A percentile compares a stretch with the other conserved stretches of the same genome.
phyloP scores from a whole-genome alignment of 1,284 basidiomycete species.

The Apiotrichum akiyoshidainum region DNA sequence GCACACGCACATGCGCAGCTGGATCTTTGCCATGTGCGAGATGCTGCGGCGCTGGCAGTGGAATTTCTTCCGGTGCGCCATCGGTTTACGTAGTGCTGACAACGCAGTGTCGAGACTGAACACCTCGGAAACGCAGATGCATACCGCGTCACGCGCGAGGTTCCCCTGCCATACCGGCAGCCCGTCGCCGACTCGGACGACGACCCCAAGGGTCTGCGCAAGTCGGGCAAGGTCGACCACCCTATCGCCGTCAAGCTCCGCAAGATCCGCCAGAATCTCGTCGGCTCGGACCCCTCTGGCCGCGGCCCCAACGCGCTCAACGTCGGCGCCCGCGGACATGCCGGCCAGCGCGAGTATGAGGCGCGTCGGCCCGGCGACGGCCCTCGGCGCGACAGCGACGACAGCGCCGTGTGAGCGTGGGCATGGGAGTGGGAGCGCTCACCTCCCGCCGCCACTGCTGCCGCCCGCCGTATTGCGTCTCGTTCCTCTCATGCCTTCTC shows the following conservation, averaged over 20 bases:
- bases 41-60: slow-evolving; percentile 79
- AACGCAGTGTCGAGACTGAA: slow-evolving; percentile 48
- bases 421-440: not conserved
- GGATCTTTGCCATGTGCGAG: slow-evolving; percentile 70
- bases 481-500: too few species aligned
- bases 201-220: slow-evolving; percentile 12
- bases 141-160: slow-evolving; percentile 39
- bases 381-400: not conserved
- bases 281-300: slow-evolving; percentile 14
- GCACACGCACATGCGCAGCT: slow-evolving; percentile 60
- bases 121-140: slow-evolving; percentile 49
- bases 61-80: slow-evolving; percentile 73
- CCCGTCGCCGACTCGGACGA: slow-evolving; percentile 27
- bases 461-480: too few species aligned
- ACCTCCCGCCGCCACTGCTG: too few species aligned
- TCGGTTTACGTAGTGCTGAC: not conserved
- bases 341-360: slow-evolving; percentile 41
- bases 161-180: slow-evolving; percentile 43
- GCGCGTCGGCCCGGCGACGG: slow-evolving; percentile 38
- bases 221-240: not conserved
- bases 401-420: not conserved
- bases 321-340: slow-evolving; percentile 37
- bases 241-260: not conserved
- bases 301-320: slow-evolving; percentile 36
- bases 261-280: not conserved